Evolutionary conservation across 2,329 filamentous ascomycete genomes (phyloP).

Genomic region (Akanthomyces dipterigenus): DNA sequence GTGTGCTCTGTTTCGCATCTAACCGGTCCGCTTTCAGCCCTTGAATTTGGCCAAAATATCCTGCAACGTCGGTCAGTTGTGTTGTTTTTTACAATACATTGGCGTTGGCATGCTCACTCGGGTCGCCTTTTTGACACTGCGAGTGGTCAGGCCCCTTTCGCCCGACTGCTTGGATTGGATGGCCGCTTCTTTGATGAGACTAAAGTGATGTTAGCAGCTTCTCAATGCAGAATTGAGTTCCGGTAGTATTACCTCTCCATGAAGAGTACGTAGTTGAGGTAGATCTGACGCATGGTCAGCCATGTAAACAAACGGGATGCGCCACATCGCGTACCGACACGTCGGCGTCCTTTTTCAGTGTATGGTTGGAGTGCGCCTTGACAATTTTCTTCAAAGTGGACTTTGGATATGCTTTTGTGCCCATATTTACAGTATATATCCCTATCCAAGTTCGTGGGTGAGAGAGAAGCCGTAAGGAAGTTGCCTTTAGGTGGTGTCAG

Average conservation of each 20-base stretch:
- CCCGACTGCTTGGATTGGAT: conserved; percentile 69
- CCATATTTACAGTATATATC: conserved; percentile 18
- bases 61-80: conserved; percentile 29
- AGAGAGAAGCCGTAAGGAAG: not conserved
- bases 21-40: conserved; percentile 42
- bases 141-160: conserved; percentile 66
- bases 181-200: conserved; percentile 71
- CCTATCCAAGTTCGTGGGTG: no score
- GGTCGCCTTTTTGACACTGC: conserved; percentile 70
- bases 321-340: conserved; percentile 55
- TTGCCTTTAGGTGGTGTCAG: not conserved
- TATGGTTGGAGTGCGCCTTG: conserved; percentile 78
- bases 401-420: conserved; percentile 75
- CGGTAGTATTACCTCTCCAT: conserved; percentile 51
- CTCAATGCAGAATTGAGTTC: not conserved
- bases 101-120: conserved; percentile 47
- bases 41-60: conserved; percentile 62
- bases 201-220: conserved; percentile 26
- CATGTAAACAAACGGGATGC: conserved; percentile 15
- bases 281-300: conserved; percentile 54
- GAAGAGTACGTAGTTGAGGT: conserved; percentile 77
- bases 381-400: conserved; percentile 82
- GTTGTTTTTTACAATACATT: not conserved
- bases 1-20: not conserved
- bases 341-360: conserved; percentile 78